Evolutionary conservation across 768 basidiomycete genomes (phyloP).

Genomic region (Boletales sp.): DNA sequence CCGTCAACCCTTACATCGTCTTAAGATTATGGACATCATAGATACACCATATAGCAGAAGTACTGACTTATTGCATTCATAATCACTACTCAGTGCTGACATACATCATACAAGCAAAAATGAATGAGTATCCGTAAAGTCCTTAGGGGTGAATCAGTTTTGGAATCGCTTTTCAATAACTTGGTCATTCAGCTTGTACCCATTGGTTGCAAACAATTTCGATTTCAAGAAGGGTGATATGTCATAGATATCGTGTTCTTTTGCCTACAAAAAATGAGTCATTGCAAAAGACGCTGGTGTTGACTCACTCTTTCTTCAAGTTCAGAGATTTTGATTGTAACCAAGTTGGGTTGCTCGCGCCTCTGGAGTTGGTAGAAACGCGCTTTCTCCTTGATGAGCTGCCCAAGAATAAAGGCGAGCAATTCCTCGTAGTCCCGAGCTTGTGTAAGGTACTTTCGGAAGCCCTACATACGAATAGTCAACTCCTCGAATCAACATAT

Average conservation of each 20-base stretch:
- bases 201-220: constrained; percentile 82
- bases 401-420: constrained; percentile 89
- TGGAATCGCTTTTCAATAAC: constrained; percentile 75
- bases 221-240: constrained; percentile 80
- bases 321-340: constrained; percentile 74
- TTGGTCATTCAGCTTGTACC: constrained; percentile 68
- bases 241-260: constrained; percentile 96
- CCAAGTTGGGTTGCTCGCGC: constrained; percentile 71
- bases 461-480: constrained; percentile 53
- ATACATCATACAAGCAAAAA: constrained; percentile 13
- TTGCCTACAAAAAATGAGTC: constrained; percentile 55
- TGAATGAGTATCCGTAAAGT: constrained; percentile 5
- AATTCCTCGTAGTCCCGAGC: constrained; percentile 96
- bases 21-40: constrained; percentile 15
- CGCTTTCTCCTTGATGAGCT: constrained; percentile 89
- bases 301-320: constrained; percentile 74
- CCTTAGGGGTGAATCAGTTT: constrained; percentile 20
- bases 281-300: not conserved
- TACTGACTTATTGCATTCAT: constrained; percentile 27
- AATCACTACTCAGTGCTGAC: constrained; percentile 28
- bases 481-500: constrained; percentile 1
- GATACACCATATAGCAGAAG: constrained; percentile 17
- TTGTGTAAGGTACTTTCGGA: constrained; percentile 96
- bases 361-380: constrained; percentile 76
- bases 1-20: constrained; percentile 11